These are phyloP conservation scores for Suhomyces faveliae DNA, from an alignment of 805 yeast species.

Conservation along the genomic window DNA sequence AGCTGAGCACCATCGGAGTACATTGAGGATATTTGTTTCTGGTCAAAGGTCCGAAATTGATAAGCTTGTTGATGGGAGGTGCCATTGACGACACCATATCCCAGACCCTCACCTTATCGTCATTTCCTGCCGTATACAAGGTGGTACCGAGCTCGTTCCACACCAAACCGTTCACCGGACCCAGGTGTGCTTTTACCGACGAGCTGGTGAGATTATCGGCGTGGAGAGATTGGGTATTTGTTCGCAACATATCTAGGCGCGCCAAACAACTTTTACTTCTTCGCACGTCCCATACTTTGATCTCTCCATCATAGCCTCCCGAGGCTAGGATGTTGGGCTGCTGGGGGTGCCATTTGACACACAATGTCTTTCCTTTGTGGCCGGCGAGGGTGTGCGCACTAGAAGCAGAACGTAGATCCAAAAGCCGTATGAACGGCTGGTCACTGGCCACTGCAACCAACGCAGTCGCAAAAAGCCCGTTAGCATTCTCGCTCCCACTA, in stretches of 20 bases:
- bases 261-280: constrained; percentile 62
- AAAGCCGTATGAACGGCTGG: constrained; percentile 62
- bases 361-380: constrained; percentile 53
- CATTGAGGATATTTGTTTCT: constrained; percentile 56
- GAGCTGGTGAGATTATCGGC: constrained; percentile 28
- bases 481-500: constrained; percentile 19
- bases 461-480: constrained; percentile 33
- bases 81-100: constrained; percentile 43
- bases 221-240: constrained; percentile 24
- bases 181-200: constrained; percentile 66
- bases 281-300: constrained; percentile 83
- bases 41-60: constrained; percentile 76
- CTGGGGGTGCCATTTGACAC: constrained; percentile 75
- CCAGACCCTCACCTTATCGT: constrained; percentile 82
- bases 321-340: constrained; percentile 62
- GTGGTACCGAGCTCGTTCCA: constrained; percentile 71
- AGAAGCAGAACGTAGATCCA: constrained; percentile 73
- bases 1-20: constrained; percentile 53
- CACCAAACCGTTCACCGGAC: constrained; percentile 71
- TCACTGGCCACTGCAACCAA: constrained; percentile 71
- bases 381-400: constrained; percentile 71
- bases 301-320: constrained; percentile 80
- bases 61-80: constrained; percentile 55
- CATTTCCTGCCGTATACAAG: constrained; percentile 69
- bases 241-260: constrained; percentile 56